Evolutionary conservation across 192 early-diverging fungal species (phyloP), one percentile per base, ranked within the genome.

Genomic region (Neocallimastix lanati): DNA sequence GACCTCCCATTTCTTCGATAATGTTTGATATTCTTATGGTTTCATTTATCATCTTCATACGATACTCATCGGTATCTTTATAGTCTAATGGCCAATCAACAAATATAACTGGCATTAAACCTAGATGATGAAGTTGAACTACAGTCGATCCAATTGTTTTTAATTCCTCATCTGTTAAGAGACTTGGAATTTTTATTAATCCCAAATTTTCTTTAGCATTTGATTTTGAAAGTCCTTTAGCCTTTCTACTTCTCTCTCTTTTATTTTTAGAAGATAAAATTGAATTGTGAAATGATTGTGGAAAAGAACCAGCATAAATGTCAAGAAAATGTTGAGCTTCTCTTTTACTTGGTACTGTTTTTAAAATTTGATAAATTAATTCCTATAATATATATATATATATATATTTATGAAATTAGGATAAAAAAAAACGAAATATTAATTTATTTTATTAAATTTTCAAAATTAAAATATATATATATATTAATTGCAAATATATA

Each of bases 1-100:
- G 82, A 28, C 93, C 95, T 28, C 93, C 93, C 37, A 88, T 87
- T 13, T 81, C 82, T 79, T 95, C 94, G 50, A 96, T 91, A 12
- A 88, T 87, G 37, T 96, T 91, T 1, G 89, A 87, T 7, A 94
- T 76, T 12, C 86, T 84, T 80, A 85, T 82, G 78, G 84, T 83
- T 29, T 91, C 88, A 12, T 85, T 83, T 21, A 91, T 83, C 84
- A 90, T 86, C 76, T 82, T 78, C 18, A 80, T 33, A 29, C 78
- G 81, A 2, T 78, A 50, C 40, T 25, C 81, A 82, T 29, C 78
- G 76, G 78, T 28, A 27, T 30, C 82, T 80, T 16, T 36, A 33
- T 33, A 67, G n/a, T 7, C 28, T 16, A 76, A 58, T n/a, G 29
- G 6, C 29, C 80, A 29, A 37, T 93, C 90, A n/a, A 92, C 29